Evolutionary conservation across 2,329 filamentous ascomycete species (phyloP).

Genomic region (Polychaeton citri): DNA sequence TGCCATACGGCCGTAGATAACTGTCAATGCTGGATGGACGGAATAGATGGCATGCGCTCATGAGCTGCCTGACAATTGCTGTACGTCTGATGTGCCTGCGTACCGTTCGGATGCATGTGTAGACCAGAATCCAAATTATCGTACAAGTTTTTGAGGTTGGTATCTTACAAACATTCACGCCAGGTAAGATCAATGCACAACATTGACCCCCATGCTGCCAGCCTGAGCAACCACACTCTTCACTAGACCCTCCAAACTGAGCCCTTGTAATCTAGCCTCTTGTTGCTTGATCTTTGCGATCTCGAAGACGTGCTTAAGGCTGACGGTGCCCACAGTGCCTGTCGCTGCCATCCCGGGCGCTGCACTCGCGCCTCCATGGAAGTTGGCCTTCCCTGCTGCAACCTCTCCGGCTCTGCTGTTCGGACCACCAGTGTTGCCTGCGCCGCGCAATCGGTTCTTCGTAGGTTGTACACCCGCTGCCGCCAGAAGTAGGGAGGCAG

Average conservation of each 20-base stretch:
- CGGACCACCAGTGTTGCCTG: slow-evolving; percentile 39
- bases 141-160: too few species aligned
- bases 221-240: slow-evolving; percentile 53
- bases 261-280: slow-evolving; percentile 40
- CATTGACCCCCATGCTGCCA: slow-evolving; percentile 35
- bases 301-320: slow-evolving; percentile 91
- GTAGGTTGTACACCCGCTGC: slow-evolving; percentile 65
- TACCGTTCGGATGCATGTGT: too few species aligned
- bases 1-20: too few species aligned
- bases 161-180: too few species aligned
- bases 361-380: slow-evolving; percentile 6
- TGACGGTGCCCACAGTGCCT: slow-evolving; percentile 71
- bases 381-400: slow-evolving; percentile 23
- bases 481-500: slow-evolving; percentile 74
- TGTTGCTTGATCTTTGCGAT: slow-evolving; percentile 86
- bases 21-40: too few species aligned
- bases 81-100: too few species aligned
- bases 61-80: too few species aligned
- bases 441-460: slow-evolving; percentile 64
- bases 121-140: too few species aligned
- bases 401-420: slow-evolving; percentile 23
- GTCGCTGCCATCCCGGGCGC: slow-evolving; percentile 47
- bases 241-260: slow-evolving; percentile 71
- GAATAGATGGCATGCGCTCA: too few species aligned
- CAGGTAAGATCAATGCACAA: slow-evolving; percentile 36